phyloP scores from a whole-genome alignment of 1,284 basidiomycete genomes.

The Quambalaria eucalypti region DNA sequence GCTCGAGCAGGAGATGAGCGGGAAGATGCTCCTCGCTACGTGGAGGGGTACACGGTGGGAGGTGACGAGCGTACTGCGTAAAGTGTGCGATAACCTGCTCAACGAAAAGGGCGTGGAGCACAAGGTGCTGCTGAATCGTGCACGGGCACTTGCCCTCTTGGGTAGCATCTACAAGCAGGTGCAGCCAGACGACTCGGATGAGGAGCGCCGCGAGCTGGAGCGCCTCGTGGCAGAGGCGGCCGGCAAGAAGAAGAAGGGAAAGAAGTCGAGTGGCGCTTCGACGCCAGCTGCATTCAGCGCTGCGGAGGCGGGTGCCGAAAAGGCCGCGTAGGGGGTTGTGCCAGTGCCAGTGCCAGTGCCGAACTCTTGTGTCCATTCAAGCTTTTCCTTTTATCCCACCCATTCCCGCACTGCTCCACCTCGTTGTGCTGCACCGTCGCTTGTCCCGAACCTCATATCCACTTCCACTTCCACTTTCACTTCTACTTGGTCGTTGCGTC shows the following conservation, averaged over 20 bases:
- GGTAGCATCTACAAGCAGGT: slow-evolving; percentile 45
- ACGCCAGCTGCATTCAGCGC: too few species aligned
- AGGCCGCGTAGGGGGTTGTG: too few species aligned
- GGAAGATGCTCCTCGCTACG: slow-evolving; percentile 53
- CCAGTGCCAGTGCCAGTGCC: too few species aligned
- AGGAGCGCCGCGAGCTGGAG: slow-evolving; percentile 44
- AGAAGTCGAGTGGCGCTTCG: too few species aligned
- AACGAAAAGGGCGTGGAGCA: slow-evolving; percentile 43
- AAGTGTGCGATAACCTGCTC: slow-evolving; percentile 42
- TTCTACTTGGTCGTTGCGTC: too few species aligned
- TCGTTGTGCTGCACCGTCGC: too few species aligned
- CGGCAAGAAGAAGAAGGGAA: slow-evolving; percentile 48
- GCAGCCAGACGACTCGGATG: slow-evolving; percentile 40
- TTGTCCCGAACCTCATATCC: too few species aligned
- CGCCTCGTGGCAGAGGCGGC: slow-evolving; percentile 50
- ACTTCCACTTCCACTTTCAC: too few species aligned
- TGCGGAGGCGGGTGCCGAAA: too few species aligned
- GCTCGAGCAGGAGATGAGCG: slow-evolving; percentile 86
- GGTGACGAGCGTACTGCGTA: slow-evolving; percentile 36
- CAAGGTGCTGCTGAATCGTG: slow-evolving; percentile 38
- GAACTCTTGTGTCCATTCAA: too few species aligned
- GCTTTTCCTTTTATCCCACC: too few species aligned
- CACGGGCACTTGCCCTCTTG: slow-evolving; percentile 35
- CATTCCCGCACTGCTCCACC: too few species aligned
- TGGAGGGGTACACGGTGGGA: slow-evolving; percentile 24